phyloP scores from a whole-genome alignment of 176 grass and related monocot genomes.

The Melocanna baccifera region DNA sequence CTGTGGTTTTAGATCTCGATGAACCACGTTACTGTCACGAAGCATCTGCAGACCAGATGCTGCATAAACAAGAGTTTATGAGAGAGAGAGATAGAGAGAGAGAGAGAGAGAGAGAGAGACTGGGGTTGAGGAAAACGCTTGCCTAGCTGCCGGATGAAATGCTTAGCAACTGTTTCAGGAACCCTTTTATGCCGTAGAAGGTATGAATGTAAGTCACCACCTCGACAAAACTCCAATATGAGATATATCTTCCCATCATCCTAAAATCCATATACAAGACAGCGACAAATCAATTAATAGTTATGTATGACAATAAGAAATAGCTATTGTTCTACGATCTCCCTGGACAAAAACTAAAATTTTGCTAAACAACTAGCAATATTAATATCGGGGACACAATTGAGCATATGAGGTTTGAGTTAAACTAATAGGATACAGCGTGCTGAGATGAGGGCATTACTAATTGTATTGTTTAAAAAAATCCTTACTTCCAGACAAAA shows the following conservation, averaged over 20 bases:
- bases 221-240: conserved; percentile 88
- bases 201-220: conserved; percentile 73
- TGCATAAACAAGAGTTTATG: conserved; percentile 31
- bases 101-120: background rate
- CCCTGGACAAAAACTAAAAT: background rate
- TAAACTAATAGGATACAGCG: background rate
- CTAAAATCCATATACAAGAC: conserved; percentile 37
- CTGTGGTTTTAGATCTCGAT: conserved; percentile 98
- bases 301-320: background rate
- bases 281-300: background rate
- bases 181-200: conserved; percentile 61
- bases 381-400: background rate
- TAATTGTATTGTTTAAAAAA: background rate
- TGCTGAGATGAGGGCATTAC: background rate
- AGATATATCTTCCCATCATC: conserved; percentile 75
- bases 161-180: conserved; percentile 69
- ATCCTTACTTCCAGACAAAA: conserved; percentile 13
- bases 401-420: background rate
- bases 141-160: conserved; percentile 90
- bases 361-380: background rate
- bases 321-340: background rate
- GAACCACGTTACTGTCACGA: conserved; percentile 84
- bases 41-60: conserved; percentile 87
- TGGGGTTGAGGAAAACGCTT: conserved; percentile 18
- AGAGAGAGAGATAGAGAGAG: background rate